phyloP scores from a whole-genome alignment of 495 filamentous ascomycete genomes.

The Oidiodendron maius region DNA sequence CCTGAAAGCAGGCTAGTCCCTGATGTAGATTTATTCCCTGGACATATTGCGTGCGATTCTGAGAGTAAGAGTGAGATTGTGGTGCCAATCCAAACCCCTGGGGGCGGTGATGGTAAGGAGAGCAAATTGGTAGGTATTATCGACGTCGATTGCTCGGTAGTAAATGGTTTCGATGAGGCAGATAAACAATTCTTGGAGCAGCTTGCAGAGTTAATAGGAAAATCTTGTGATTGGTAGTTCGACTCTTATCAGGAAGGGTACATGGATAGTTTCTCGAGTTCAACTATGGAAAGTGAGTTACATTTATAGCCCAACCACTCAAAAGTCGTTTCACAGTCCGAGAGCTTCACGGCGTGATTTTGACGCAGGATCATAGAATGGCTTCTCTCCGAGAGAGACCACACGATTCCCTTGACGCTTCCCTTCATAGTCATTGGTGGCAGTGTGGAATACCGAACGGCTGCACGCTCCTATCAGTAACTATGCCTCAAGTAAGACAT shows the following conservation, averaged over 20 bases:
- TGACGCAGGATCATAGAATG: conserved; percentile 59
- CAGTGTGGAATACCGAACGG: conserved; percentile 61
- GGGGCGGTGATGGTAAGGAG: not conserved
- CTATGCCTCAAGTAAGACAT: too few species aligned
- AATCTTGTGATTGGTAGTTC: conserved; percentile 66
- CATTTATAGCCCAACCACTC: too few species aligned
- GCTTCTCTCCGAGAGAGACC: conserved; percentile 62
- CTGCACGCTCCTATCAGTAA: too few species aligned
- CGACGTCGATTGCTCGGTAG: conserved; percentile 74
- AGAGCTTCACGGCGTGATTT: conserved; percentile 54
- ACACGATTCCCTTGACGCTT: conserved; percentile 55
- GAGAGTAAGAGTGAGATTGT: conserved; percentile 86
- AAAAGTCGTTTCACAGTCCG: conserved; percentile 8
- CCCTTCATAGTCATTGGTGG: conserved; percentile 59
- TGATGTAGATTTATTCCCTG: conserved; percentile 73
- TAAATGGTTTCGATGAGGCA: conserved; percentile 67
- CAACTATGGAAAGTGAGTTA: too few species aligned
- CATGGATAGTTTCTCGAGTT: too few species aligned
- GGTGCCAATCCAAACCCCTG: conserved; percentile 62
- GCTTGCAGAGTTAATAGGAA: conserved; percentile 58
- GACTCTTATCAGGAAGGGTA: too few species aligned
- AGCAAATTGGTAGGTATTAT: conserved; percentile 71
- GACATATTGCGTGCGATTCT: conserved; percentile 87
- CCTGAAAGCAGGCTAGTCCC: conserved; percentile 58
- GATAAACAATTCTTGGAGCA: conserved; percentile 66